phyloP scores from a whole-genome alignment of 768 basidiomycete genomes.

The Macrolepiota dolichaula region DNA sequence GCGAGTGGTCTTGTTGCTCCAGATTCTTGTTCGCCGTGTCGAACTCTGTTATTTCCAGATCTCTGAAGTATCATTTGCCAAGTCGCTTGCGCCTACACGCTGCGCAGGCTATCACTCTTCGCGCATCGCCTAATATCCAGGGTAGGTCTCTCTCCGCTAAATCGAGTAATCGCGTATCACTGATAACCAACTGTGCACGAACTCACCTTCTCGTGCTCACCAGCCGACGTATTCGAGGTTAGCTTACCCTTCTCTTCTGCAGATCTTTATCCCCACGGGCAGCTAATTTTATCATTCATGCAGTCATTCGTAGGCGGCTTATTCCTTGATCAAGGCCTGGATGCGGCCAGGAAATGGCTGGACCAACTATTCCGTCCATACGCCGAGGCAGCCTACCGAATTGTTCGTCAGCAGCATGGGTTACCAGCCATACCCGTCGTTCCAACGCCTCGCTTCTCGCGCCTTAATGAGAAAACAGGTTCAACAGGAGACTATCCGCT shows the following conservation, averaged over 20 bases:
- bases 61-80: constrained; percentile 61
- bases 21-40: constrained; percentile 1
- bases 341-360: constrained; percentile 57
- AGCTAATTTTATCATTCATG: neutral
- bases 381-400: constrained; percentile 53
- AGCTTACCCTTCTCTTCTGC: constrained; percentile 14
- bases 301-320: constrained; percentile 82
- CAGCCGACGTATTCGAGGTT: constrained; percentile 84
- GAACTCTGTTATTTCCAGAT: constrained; percentile 34
- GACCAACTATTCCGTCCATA: constrained; percentile 62
- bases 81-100: constrained; percentile 61
- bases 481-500: neutral
- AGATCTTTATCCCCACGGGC: neutral
- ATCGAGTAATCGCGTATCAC: constrained; percentile 10
- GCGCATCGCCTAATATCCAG: constrained; percentile 69
- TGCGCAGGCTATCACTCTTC: constrained; percentile 69
- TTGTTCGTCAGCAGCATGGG: constrained; percentile 65
- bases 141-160: constrained; percentile 41
- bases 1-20: constrained; percentile 30
- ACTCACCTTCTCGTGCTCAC: neutral
- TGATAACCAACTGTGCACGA: neutral
- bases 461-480: constrained; percentile 6
- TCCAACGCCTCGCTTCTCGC: neutral
- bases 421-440: constrained; percentile 41
- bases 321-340: constrained; percentile 66